These are phyloP conservation scores for Aspergillus ustus DNA, from an alignment of 2,329 filamentous ascomycete species.

Conservation along the genomic window DNA sequence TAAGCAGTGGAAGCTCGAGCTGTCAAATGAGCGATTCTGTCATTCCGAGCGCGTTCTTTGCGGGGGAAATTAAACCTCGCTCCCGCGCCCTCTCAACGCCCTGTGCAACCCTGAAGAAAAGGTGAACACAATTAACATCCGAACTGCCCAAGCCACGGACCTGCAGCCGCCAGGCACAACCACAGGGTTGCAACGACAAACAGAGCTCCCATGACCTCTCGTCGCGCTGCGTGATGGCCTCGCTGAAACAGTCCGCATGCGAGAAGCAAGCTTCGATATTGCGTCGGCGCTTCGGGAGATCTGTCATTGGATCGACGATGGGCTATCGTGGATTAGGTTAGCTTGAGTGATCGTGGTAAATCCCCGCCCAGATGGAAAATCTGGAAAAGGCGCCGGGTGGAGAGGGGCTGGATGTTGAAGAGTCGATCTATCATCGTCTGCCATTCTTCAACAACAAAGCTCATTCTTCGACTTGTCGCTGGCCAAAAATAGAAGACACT, in stretches of 20 bases:
- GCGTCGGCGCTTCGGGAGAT: slow-evolving; percentile 13
- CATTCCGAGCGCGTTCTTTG: too few species aligned
- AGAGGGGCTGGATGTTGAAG: background rate
- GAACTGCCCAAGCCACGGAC: background rate
- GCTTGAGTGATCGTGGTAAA: background rate
- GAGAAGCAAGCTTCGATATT: slow-evolving; percentile 10
- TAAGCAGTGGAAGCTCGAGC: background rate
- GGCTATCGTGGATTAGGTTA: background rate
- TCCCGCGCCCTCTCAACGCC: too few species aligned
- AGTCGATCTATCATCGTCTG: background rate
- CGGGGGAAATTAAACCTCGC: too few species aligned
- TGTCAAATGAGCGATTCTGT: too few species aligned
- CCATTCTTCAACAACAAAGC: slow-evolving; percentile 4
- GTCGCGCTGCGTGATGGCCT: background rate
- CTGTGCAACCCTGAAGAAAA: too few species aligned
- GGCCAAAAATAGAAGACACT: slow-evolving; percentile 14
- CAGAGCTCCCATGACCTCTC: slow-evolving; percentile 10
- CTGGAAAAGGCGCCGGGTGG: slow-evolving; percentile 1
- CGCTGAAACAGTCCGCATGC: slow-evolving; percentile 14
- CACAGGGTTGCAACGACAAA: background rate
- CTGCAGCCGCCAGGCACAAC: slow-evolving; percentile 2
- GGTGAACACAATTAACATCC: background rate
- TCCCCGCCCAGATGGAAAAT: background rate
- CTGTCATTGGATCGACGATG: slow-evolving; percentile 1
- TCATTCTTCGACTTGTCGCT: background rate